phyloP scores from a whole-genome alignment of 2,329 filamentous ascomycete species.

The Venturia pyrina region DNA sequence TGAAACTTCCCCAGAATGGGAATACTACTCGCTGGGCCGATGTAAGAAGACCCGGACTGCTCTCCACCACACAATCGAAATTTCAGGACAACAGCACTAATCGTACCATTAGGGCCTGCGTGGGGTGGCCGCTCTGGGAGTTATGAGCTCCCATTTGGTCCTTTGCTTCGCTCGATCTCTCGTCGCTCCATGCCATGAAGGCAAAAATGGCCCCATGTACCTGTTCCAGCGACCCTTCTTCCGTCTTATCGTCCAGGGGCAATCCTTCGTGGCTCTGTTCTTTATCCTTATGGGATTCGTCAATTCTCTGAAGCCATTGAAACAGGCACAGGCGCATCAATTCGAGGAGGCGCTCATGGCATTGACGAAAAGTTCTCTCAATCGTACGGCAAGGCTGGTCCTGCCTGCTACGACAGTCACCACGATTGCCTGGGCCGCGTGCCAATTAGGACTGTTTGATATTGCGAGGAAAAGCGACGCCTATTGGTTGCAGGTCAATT shows the following conservation, averaged over 20 bases:
- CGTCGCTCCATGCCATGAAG: not conserved
- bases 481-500: conserved; percentile 17
- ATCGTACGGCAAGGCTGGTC: conserved; percentile 18
- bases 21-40: conserved; percentile 6
- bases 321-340: conserved; percentile 18
- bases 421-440: conserved; percentile 19
- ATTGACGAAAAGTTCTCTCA: conserved; percentile 18
- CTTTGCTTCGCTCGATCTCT: conserved; percentile 7
- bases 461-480: conserved; percentile 18
- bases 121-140: conserved; percentile 11
- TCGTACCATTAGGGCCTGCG: conserved; percentile 1
- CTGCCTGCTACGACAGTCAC: conserved; percentile 19
- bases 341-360: conserved; percentile 17
- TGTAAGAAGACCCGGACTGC: conserved; percentile 3
- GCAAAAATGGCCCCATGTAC: conserved; percentile 15
- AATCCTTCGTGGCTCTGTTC: conserved; percentile 21
- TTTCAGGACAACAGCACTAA: not conserved
- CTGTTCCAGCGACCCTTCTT: conserved; percentile 22
- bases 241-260: conserved; percentile 18
- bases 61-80: not conserved
- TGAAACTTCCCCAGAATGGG: conserved; percentile 1
- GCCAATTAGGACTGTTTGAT: conserved; percentile 18
- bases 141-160: conserved; percentile 10
- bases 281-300: conserved; percentile 24
- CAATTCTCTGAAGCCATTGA: conserved; percentile 21